Base-by-base conservation (phyloP, 345 rosid genomes). In the Salix caprea region DNA sequence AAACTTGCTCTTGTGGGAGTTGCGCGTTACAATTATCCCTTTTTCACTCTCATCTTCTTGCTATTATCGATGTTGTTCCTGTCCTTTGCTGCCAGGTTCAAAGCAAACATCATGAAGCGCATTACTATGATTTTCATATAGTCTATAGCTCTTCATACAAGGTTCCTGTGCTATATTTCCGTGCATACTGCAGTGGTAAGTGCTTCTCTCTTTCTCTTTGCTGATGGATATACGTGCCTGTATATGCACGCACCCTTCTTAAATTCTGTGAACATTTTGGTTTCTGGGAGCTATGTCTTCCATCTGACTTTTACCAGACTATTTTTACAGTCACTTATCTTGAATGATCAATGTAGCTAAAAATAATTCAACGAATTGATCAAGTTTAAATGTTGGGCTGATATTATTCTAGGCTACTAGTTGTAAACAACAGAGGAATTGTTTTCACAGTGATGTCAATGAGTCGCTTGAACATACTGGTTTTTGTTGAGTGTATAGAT, bases 131-230 rank as follows among this genome's bases (percentile, higher is more conserved):
- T 81, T 90, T 89, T 76, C 96, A 93, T 79, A 76, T 93, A 13
- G 84, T 93, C 62, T 91, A 91, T 84, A 91, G 96, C 85, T 79
- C 85, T 56, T 88, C 94, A 0, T 95, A 83, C 65, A 77, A 83
- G 78, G 92, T 91, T 79, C 99, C 99, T 5, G 96, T 89, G 78
- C 87, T 95, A 36, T 93, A 90, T 70, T 90, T 93, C 67, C 92
- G 93, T 7, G 97, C 87, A 32, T 88, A 89, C 34, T 34, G 79
- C 69, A 81, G 89, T 3, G 89, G 99, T 95, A 84, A 74, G 90
- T 83, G 67, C 56, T 19, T 37, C 67, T 71, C 23, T n/a, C 69
- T 32, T 30, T 65, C 39, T 11, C n/a, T n/a, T n/a, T n/a, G n/a
- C n/a, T n/a, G n/a, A n/a, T n/a, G n/a, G n/a, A n/a, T n/a, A 46